Evolutionary conservation across 169 alveolate species (phyloP), one percentile per base, ranked within the genome.

Genomic region (Eimeria acervulina): DNA sequence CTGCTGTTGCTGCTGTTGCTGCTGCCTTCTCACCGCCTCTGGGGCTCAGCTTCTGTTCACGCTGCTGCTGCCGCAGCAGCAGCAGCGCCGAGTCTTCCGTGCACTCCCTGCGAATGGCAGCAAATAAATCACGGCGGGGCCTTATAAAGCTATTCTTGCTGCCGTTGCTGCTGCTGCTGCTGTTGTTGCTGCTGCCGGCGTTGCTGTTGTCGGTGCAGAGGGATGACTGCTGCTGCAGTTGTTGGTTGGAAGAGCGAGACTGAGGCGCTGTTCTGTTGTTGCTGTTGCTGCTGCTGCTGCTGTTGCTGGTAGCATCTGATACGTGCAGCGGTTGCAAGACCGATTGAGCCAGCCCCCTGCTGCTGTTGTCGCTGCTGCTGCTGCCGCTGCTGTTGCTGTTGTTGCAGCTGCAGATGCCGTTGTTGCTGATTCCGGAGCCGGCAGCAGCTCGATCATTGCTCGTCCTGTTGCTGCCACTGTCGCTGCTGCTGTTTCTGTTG

Each of bases 21-120:
- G 12, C 36, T 44, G 89, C 59, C 26, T n/a, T 31, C 44, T 4
- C 40, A 17, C 3, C 63, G 19, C 36, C 63, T 21, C 61, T 78
- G 44, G 89, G 63, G 33, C 38, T 78, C 63, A 23, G 89, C 89
- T 78, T 59, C 89, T 78, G 59, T 17, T 51, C 59, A 51, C 59
- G 59, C 59, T 51, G 59, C 59, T 51, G 59, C 59, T 51, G 59
- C 59, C 59, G 59, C 59, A 78, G 89, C 36, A 0, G 89, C 89
- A 78, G 63, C 89, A 40, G 66, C n/a, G 8, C 40, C 6, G 66
- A 78, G 89, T 78, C 89, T 19, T 78, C 89, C 36, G n/a, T 21
- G 61, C 89, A 78, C 40, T 78, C 89, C 44, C 63, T 38, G 38
- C 40, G 89, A 40, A 78, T 78, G n/a, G 89, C 89, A 40, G 59